Conservation (phyloP, 2,329 filamentous ascomycete species). For the Paracamarosporium sp. region DNA sequence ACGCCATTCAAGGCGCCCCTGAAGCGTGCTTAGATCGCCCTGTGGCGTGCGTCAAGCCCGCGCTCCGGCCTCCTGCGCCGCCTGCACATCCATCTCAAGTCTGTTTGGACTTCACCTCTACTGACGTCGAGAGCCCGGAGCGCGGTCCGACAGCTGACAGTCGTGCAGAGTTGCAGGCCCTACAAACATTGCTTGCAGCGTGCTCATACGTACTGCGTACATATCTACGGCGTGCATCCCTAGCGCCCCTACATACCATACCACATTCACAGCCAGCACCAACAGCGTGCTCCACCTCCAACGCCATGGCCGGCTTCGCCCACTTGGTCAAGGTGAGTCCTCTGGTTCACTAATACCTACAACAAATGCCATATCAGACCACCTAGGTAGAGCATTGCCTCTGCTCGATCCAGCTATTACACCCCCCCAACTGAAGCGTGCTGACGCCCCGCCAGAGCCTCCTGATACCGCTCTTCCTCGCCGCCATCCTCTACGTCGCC, state of each 20-base stretch:
- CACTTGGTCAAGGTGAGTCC: conserved; percentile 42
- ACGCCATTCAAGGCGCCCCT: conserved; percentile 27
- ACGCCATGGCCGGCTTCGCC: conserved; percentile 39
- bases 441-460: conserved; percentile 46
- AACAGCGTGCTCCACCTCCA: not conserved
- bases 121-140: not conserved
- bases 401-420: not conserved
- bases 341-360: not conserved
- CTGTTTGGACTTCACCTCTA: conserved; percentile 20
- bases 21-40: conserved; percentile 28
- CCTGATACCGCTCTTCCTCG: conserved; percentile 54
- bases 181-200: not conserved
- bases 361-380: not conserved
- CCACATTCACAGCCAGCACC: no score
- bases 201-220: not conserved
- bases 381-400: not conserved
- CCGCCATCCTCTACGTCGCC: conserved; percentile 51
- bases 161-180: not conserved
- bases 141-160: not conserved
- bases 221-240: not conserved
- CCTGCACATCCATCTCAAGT: conserved; percentile 4
- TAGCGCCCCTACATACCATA: no score
- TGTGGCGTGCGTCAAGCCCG: conserved; percentile 1
- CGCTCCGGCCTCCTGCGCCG: conserved; percentile 4
- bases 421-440: conserved; percentile 1